A percentile compares a stretch with the other conserved stretches of the same genome.
phyloP scores from a whole-genome alignment of 495 filamentous ascomycete genomes.

The Tetracladium setigerum region DNA sequence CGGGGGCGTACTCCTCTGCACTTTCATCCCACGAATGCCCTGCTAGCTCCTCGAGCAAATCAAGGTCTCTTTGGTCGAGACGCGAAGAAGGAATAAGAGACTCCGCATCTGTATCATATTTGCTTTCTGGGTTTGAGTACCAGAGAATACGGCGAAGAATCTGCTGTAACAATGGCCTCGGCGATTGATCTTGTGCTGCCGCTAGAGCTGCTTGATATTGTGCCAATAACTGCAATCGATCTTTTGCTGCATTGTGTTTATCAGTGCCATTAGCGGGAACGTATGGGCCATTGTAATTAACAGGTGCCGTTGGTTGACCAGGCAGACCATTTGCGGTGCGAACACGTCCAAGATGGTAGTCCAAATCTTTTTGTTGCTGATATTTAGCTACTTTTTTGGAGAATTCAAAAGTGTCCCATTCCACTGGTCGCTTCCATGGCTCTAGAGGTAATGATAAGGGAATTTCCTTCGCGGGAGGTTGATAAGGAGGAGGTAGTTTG shows the following conservation, averaged over 20 bases:
- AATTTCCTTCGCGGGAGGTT: conserved; percentile 6
- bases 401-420: conserved; percentile 15
- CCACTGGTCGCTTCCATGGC: conserved; percentile 13
- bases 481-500: conserved; percentile 1
- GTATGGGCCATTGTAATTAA: conserved; percentile 16
- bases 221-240: not conserved
- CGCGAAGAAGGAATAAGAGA: too few relatives aligned
- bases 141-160: too few relatives aligned
- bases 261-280: not conserved
- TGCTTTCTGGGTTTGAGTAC: too few relatives aligned
- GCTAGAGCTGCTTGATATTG: not conserved
- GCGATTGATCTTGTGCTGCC: conserved; percentile 1
- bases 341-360: conserved; percentile 10
- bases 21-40: conserved; percentile 11
- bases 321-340: not conserved
- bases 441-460: conserved; percentile 13
- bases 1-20: not conserved
- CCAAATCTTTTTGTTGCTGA: conserved; percentile 8
- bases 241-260: not conserved
- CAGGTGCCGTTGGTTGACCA: conserved; percentile 1
- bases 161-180: conserved; percentile 9
- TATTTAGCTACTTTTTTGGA: conserved; percentile 11
- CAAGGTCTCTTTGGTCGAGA: not conserved
- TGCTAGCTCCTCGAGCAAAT: conserved; percentile 2
- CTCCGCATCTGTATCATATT: too few relatives aligned